These are phyloP conservation scores for Gaeumannomyces tritici DNA, from an alignment of 2,329 filamentous ascomycete species.

Conservation along the genomic window DNA sequence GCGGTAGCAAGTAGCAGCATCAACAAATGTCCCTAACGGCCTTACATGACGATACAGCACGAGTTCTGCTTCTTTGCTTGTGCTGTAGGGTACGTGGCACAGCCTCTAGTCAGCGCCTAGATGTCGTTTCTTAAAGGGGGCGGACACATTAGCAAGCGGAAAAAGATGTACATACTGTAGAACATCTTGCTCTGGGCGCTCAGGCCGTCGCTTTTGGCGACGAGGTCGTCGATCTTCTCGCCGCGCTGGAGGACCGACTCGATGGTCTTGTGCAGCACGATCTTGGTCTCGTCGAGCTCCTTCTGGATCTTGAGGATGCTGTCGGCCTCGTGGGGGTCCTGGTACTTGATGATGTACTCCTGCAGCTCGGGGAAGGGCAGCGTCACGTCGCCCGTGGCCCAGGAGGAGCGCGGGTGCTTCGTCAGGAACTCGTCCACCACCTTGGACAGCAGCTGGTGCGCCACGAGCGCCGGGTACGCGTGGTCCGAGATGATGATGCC, in stretches of 20 bases:
- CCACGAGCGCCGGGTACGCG: constrained; percentile 67
- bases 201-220: constrained; percentile 85
- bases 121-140: neutral
- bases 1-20: neutral
- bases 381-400: constrained; percentile 42
- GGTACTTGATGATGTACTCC: constrained; percentile 65
- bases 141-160: neutral
- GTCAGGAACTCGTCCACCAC: constrained; percentile 79
- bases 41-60: constrained; percentile 62
- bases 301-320: constrained; percentile 93
- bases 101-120: neutral
- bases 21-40: neutral
- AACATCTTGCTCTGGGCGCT: constrained; percentile 97
- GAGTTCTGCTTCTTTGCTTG: constrained; percentile 75
- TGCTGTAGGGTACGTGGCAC: constrained; percentile 22
- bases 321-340: constrained; percentile 80
- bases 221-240: constrained; percentile 92
- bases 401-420: constrained; percentile 56
- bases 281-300: constrained; percentile 96
- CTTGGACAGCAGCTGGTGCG: constrained; percentile 82
- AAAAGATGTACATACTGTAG: constrained; percentile 47
- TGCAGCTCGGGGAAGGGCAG: constrained; percentile 65
- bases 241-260: constrained; percentile 78
- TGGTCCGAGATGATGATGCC: constrained; percentile 71
- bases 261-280: constrained; percentile 94